phyloP scores from a whole-genome alignment of 345 rosid species.

The Citrus hindsii region DNA sequence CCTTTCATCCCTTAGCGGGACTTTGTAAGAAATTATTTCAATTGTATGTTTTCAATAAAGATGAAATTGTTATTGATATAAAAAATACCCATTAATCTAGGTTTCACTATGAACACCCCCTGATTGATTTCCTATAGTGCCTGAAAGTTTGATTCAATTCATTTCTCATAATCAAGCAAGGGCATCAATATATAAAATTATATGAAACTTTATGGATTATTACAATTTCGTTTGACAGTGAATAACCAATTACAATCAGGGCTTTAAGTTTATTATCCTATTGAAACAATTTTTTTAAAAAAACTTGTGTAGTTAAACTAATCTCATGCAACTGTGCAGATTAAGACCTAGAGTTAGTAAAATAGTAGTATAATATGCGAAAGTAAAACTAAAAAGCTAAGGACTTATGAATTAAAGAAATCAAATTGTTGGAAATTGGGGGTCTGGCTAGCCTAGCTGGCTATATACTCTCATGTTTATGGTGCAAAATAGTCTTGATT shows the following conservation, averaged over 20 bases:
- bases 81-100: too few relatives aligned
- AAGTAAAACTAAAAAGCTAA: not conserved
- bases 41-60: not conserved
- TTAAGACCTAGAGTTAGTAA: not conserved
- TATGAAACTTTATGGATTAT: not conserved
- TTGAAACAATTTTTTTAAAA: not conserved
- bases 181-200: not conserved
- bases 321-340: too few relatives aligned
- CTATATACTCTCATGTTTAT: too few relatives aligned
- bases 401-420: too few relatives aligned
- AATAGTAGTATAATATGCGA: not conserved
- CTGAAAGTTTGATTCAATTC: not conserved
- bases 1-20: constrained; percentile 14
- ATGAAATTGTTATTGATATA: not conserved
- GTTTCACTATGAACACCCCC: not conserved
- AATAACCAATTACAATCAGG: not conserved
- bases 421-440: not conserved
- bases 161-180: not conserved
- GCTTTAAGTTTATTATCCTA: not conserved
- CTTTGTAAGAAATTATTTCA: constrained; percentile 2
- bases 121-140: not conserved
- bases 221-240: not conserved
- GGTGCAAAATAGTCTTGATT: not conserved
- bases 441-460: not conserved
- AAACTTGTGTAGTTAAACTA: not conserved